phyloP scores from a whole-genome alignment of 1,139 yeast species.

The Hyphopichia burtonii region DNA sequence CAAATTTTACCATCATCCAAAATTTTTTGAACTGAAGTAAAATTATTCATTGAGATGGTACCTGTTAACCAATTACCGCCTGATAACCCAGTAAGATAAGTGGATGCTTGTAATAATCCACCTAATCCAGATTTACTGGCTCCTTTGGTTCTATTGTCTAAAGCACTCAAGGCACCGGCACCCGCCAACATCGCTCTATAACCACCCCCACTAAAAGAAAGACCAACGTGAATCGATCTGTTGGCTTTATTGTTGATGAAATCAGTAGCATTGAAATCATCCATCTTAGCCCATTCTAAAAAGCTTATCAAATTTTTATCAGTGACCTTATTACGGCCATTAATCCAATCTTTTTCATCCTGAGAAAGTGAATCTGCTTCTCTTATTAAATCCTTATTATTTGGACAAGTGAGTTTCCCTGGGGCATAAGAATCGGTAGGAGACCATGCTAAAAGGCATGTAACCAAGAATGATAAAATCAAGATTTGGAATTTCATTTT shows the following conservation, averaged over 20 bases:
- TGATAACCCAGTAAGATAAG: conserved; percentile 76
- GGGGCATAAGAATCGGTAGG: conserved; percentile 73
- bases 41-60: conserved; percentile 75
- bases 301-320: conserved; percentile 57
- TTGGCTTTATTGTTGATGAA: conserved; percentile 40
- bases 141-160: conserved; percentile 28
- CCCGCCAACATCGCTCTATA: conserved; percentile 48
- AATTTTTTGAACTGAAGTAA: conserved; percentile 68
- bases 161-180: conserved; percentile 43
- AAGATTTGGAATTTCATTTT: background rate
- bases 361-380: conserved; percentile 30
- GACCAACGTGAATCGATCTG: conserved; percentile 37
- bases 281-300: conserved; percentile 57
- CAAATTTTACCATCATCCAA: conserved; percentile 53
- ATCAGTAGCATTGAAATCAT: conserved; percentile 58
- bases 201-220: conserved; percentile 49
- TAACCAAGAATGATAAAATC: background rate
- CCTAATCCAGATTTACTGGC: conserved; percentile 59
- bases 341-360: conserved; percentile 44
- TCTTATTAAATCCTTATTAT: conserved; percentile 18
- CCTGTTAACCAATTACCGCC: conserved; percentile 91
- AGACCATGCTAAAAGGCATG: conserved; percentile 45
- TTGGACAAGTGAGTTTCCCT: conserved; percentile 58
- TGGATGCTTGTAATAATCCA: conserved; percentile 70
- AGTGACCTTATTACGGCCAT: conserved; percentile 55